A percentile compares a stretch with the other conserved stretches of the same genome.
phyloP scores from a whole-genome alignment of 1,139 yeast species.

The Candida sanyaensis region DNA sequence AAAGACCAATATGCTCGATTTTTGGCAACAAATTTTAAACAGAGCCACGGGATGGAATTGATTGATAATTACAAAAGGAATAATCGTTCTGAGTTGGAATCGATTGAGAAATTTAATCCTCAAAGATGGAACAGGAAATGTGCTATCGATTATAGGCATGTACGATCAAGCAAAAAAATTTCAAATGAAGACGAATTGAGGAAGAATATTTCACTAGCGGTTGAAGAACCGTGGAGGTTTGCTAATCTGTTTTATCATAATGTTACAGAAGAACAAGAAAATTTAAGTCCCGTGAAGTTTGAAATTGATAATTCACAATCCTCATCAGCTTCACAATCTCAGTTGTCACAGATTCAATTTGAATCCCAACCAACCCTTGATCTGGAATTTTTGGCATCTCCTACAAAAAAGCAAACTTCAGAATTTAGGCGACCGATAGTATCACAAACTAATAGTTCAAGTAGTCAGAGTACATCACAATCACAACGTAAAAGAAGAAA shows the following conservation, averaged over 20 bases:
- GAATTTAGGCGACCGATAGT: neutral
- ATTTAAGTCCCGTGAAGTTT: slow-evolving; percentile 8
- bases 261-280: slow-evolving; percentile 4
- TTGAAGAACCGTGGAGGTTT: slow-evolving; percentile 11
- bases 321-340: neutral
- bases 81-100: slow-evolving; percentile 15
- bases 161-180: slow-evolving; percentile 5
- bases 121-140: slow-evolving; percentile 17
- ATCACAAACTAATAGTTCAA: neutral
- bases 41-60: slow-evolving; percentile 37
- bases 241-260: slow-evolving; percentile 11
- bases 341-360: neutral
- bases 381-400: neutral
- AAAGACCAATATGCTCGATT: slow-evolving; percentile 40
- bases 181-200: slow-evolving; percentile 7
- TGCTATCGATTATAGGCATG: slow-evolving; percentile 10
- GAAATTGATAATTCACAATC: slow-evolving; percentile 4
- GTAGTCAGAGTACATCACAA: slow-evolving; percentile 1
- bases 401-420: neutral
- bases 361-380: neutral
- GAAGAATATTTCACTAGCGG: slow-evolving; percentile 8
- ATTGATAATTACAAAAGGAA: slow-evolving; percentile 28
- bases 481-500: slow-evolving; percentile 15
- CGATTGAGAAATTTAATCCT: slow-evolving; percentile 19
- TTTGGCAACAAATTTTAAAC: slow-evolving; percentile 37